These are phyloP conservation scores for Mycosphaerella sp. DNA, from an alignment of 2,329 filamentous ascomycete genomes.

Conservation along the genomic window DNA sequence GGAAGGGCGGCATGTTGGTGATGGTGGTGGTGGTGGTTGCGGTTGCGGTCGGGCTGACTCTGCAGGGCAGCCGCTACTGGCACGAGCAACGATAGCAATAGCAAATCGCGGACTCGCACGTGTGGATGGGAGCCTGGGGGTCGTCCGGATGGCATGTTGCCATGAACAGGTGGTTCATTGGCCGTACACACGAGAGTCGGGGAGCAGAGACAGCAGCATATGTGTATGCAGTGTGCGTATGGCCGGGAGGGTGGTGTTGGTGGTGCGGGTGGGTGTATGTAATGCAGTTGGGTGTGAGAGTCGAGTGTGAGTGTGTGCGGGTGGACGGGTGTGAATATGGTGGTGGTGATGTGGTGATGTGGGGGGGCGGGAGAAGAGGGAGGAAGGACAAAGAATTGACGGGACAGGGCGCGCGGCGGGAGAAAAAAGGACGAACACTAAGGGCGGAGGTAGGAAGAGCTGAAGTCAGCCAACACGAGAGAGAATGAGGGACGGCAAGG, in stretches of 20 bases:
- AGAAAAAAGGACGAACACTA: no score
- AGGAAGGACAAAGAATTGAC: no score
- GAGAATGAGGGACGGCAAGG: no score
- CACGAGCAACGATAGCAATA: constrained; percentile 29
- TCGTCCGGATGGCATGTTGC: constrained; percentile 30
- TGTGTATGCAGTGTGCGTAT: neutral
- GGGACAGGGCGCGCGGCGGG: no score
- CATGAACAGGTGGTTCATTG: constrained; percentile 17
- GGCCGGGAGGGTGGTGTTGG: neutral
- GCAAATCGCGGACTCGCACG: constrained; percentile 27
- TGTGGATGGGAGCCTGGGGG: constrained; percentile 24
- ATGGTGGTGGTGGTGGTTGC: constrained; percentile 17
- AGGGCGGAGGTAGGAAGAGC: no score
- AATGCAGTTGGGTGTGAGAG: neutral
- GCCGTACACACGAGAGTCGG: neutral
- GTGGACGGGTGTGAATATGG: no score
- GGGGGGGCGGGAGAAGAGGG: no score
- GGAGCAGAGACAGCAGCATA: no score
- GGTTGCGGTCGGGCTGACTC: constrained; percentile 31
- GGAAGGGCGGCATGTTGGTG: constrained; percentile 6
- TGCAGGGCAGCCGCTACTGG: constrained; percentile 35
- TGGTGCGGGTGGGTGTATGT: neutral
- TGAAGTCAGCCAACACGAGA: no score
- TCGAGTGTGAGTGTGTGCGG: no score
- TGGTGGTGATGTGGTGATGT: no score